Evolutionary conservation across 805 yeast species (phyloP).

Genomic region (Ogataea sp.): DNA sequence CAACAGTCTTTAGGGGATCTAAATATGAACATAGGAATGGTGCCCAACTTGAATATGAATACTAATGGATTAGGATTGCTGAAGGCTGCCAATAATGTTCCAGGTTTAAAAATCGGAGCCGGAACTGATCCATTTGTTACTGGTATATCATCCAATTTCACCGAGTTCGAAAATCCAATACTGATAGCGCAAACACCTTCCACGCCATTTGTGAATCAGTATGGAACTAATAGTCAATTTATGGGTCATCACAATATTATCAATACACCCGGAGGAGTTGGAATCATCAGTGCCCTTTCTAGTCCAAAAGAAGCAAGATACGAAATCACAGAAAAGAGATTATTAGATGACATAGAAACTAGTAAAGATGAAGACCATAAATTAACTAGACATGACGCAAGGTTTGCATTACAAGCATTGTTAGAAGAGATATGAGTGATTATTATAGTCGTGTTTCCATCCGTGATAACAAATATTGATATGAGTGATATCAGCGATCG

Average conservation of each 20-base stretch:
- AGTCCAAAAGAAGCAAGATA: neutral
- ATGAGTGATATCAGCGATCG: too few relatives aligned
- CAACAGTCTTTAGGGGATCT: neutral
- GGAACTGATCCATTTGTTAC: conserved; percentile 23
- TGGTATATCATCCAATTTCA: conserved; percentile 15
- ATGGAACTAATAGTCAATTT: neutral
- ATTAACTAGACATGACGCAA: conserved; percentile 14
- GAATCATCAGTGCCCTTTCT: conserved; percentile 4
- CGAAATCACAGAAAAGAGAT: neutral
- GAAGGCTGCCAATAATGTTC: neutral
- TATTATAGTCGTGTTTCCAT: too few relatives aligned
- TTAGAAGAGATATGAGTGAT: conserved; percentile 15
- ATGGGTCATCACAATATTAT: neutral
- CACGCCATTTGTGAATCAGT: neutral
- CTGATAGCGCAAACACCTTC: neutral
- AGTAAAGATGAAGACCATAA: neutral
- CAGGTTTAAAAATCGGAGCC: conserved; percentile 17
- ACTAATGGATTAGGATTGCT: neutral
- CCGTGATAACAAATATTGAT: too few relatives aligned
- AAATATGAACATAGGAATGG: too few relatives aligned
- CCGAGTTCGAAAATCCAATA: conserved; percentile 16
- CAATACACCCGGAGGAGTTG: neutral
- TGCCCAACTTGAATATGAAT: neutral
- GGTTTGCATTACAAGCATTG: conserved; percentile 19
- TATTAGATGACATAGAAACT: neutral